Evolutionary conservation across 1,284 basidiomycete genomes (phyloP), one percentile per base, ranked within the genome.

Genomic region (Stygiomarasmius scandens): DNA sequence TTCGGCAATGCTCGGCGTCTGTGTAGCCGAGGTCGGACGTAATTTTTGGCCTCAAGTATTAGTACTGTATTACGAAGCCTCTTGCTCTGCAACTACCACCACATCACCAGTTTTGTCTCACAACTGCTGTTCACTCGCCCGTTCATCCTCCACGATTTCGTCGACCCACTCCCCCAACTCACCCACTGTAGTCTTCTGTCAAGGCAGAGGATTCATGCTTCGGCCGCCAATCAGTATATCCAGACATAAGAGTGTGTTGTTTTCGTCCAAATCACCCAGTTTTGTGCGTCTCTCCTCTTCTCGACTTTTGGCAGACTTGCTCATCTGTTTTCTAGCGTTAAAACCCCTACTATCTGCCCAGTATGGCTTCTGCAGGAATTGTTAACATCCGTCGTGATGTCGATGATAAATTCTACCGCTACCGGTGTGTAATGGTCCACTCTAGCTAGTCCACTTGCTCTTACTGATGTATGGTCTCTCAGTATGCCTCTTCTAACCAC

Each of bases 321-420:
- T 61, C 27, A 34, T 27, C 56, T 54, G n/a, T 52, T 20, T 19
- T 41, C 57, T 59, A 91, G 88, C 86, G 84, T 66, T 90, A 76
- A 84, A 77, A 55, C 49, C 51, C 41, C 72, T 65, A 68, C 62
- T 45, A 23, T 38, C 59, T 72, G 77, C 80, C 81, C 88, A 95
- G 75, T 71, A 96, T 96, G 94, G 90, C 93, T 80, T 86, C 86
- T 64, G 81, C 78, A 72, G 85, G 82, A 75, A 77, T 92, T 71
- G 93, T 99, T 62, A 99, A 99, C 82, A 94, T 99, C 75, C 93
- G 96, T 79, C 94, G 96, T 71, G 96, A 98, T 81, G 95, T 98
- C 80, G 94, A 98, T 76, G 89, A 93, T 81, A 92, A 92, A 76
- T 93, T 93, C 70, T 93, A 93, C 74, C 90, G 90, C 67, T 93